A percentile compares a stretch with the other conserved stretches of the same genome.
Conservation (phyloP, 2,329 filamentous ascomycete species). For the Knufia fluminis region DNA sequence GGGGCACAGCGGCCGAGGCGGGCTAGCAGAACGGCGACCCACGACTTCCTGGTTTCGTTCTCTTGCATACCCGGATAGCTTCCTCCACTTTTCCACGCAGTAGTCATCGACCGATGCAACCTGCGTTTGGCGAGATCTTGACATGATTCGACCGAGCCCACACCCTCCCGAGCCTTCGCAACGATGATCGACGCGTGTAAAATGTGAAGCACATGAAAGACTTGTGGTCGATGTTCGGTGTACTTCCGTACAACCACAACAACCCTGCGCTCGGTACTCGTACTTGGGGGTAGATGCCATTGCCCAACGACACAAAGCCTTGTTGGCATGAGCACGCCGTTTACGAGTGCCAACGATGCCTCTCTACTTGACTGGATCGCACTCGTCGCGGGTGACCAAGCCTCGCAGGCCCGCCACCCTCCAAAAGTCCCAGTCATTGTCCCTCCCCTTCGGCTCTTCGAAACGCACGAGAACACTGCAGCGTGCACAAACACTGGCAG, state of each 20-base stretch:
- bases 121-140: no score
- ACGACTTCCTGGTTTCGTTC: no score
- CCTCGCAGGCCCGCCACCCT: slow-evolving; percentile 20
- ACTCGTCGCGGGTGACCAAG: slow-evolving; percentile 39
- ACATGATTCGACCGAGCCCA: no score
- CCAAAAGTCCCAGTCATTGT: slow-evolving; percentile 20
- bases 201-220: background rate
- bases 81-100: no score
- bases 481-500: slow-evolving; percentile 21
- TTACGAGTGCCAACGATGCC: slow-evolving; percentile 45
- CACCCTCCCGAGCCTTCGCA: no score
- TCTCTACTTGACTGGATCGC: slow-evolving; percentile 39
- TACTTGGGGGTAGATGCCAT: no score
- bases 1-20: no score
- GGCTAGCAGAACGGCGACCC: no score
- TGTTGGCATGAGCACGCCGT: slow-evolving; percentile 61
- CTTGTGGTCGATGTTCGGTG: slow-evolving; percentile 23
- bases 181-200: no score
- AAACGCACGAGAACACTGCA: slow-evolving; percentile 32
- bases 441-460: slow-evolving; percentile 35
- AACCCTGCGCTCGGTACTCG: slow-evolving; percentile 52
- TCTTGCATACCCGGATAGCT: no score
- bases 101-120: no score
- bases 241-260: background rate
- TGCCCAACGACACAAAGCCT: no score